A percentile compares a stretch with the other conserved stretches of the same genome.
Conservation (phyloP, 2,329 filamentous ascomycete genomes). For the Colletotrichum acutatum region DNA sequence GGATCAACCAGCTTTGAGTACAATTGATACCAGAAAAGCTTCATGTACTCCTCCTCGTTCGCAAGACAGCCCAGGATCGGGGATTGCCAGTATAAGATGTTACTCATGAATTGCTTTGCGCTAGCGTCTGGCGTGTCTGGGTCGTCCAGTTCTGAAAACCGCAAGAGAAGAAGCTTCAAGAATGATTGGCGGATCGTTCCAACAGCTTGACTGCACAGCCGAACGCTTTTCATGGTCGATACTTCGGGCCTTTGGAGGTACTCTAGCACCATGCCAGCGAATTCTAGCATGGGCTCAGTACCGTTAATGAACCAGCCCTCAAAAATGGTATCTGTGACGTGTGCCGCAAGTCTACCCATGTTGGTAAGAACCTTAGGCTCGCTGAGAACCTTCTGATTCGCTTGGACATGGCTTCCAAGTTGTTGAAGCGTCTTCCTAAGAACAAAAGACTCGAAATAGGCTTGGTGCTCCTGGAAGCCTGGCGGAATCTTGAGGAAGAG, state of each 20-base stretch:
- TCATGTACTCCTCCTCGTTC: conserved; percentile 82
- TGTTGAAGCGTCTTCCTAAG: conserved; percentile 79
- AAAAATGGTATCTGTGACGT: conserved; percentile 90
- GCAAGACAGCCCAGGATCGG: conserved; percentile 84
- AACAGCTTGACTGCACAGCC: conserved; percentile 89
- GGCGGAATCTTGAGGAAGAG: conserved; percentile 90
- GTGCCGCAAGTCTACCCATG: conserved; percentile 80
- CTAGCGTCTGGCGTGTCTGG: conserved; percentile 68
- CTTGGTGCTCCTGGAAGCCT: conserved; percentile 93
- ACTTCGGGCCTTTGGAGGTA: conserved; percentile 89
- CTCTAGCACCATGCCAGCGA: conserved; percentile 85
- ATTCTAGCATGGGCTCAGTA: conserved; percentile 84
- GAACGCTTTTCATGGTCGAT: conserved; percentile 82
- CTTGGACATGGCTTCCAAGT: conserved; percentile 75
- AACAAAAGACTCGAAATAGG: conserved; percentile 93
- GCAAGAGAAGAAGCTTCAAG: conserved; percentile 80
- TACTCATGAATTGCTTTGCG: conserved; percentile 79
- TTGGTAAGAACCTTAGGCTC: conserved; percentile 91
- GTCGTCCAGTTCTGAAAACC: conserved; percentile 85
- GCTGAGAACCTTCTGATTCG: conserved; percentile 76
- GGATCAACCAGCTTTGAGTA: conserved; percentile 87
- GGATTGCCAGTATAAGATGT: conserved; percentile 95
- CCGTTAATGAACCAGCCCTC: conserved; percentile 97
- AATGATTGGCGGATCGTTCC: conserved; percentile 81
- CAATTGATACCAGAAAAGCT: conserved; percentile 90